Base-by-base conservation (phyloP, 805 yeast genomes). In the Pichia gijzeniarum region DNA sequence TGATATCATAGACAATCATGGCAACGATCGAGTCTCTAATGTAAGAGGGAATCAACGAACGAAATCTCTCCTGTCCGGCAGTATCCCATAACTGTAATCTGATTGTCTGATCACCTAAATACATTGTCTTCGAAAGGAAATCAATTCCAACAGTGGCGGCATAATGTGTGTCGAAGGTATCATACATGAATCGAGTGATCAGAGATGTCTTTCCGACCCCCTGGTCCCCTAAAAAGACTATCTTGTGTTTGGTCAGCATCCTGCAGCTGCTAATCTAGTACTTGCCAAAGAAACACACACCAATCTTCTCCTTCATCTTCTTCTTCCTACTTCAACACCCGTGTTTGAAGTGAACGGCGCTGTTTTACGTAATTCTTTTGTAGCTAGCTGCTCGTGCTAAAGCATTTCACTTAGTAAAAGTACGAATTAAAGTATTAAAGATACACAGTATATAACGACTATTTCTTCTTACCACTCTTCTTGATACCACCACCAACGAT, bases 21-120 rank as follows among this genome's bases (percentile, higher is more conserved):
- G 99, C 98, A n/a, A 93, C 98, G 57, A 90, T 89, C 14, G 95
- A 85, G 64, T 93, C 99, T 55, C 99, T 75, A 49, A 93, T 93
- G 61, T 93, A 93, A 10, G 95, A 84, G 3, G 99, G 99, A 47
- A 93, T 91, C 62, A 93, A 75, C 16, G 95, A 85, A 59, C 98
- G 74, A 71, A 93, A 93, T 56, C 99, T 71, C 64, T 93, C 99
- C 67, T 90, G 98, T 14, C 98, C 96, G 1, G 96, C 96, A 4
- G 98, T 90, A 63, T 90, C 98, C 98, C 99, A 93, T 48, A 93
- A 70, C 68, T 93, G 99, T 51, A 93, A 73, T 57, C 99, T 76
- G 35, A 93, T 86, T 3, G 99, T 93, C 54, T 91, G 89, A 64
- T 93, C 98, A 54, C 95, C 96, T 41, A 93, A 71, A 63, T 93